Base-by-base conservation (phyloP, 257 asterid genomes). In the Ocimum tenuiflorum region DNA sequence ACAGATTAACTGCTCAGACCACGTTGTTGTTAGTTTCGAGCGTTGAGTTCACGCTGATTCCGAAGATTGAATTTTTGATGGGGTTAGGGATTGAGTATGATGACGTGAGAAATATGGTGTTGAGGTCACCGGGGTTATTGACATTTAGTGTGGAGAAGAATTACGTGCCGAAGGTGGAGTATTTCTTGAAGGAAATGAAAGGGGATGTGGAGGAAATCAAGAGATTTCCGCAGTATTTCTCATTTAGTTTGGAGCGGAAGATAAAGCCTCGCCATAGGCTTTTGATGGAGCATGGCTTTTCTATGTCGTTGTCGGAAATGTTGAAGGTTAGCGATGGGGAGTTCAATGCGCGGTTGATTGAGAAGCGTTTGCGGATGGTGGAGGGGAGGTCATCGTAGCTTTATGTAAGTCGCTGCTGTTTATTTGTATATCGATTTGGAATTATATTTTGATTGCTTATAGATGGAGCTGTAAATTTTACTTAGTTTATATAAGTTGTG, bases 51-150 rank as follows among this genome's bases (percentile, higher is more conserved):
- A 92, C 99, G 0, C 66, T 89, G 75, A 68, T 47, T 4, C 97
- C 89, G 0, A 92, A 92, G 63, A 77, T 89, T 67, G 87, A 75
- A 4, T 92, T 67, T 78, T 75, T 89, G 64, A 48, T 74, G 66
- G 81, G 79, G 0, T 76, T 92, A 70, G 97, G 99, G 52, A 74
- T 89, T 27, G 78, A 61, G 14, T 67, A 65, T 12, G 75, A 74
- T 13, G 94, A 84, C 4, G 96, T 92, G 48, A 80, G 68, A 73
- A 73, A 77, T 15, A 87, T 92, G 97, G 86, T 92, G 52, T 39
- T 87, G 81, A 84, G 97, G 71, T 92, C 91, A 10, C 98, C 97
- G 14, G 96, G 94, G 23, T 56, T 92, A 83, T 79, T 92, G 81
- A 92, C 96, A 8, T 89, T 78, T 52, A 92, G 98, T 29, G 77